Conservation (phyloP, 495 filamentous ascomycete genomes). For the Podospora pseudoanserina region DNA sequence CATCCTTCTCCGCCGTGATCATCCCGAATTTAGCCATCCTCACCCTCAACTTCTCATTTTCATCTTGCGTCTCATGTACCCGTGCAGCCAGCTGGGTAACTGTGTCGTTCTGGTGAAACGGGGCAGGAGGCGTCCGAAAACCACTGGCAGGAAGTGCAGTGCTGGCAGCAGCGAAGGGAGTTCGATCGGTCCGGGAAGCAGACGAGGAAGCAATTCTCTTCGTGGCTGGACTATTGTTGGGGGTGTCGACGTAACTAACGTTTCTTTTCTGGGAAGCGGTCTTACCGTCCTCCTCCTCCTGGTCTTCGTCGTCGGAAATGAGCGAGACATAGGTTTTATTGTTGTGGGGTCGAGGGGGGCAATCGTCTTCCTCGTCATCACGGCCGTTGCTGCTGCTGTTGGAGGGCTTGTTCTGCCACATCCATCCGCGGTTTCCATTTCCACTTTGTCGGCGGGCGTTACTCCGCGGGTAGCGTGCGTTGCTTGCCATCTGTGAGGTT, state of each 20-base stretch:
- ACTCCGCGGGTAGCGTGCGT: not conserved
- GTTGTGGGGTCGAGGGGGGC: not conserved
- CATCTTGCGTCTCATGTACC: not conserved
- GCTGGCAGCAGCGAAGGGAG: not conserved
- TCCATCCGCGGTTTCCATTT: not conserved
- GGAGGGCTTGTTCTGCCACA: not conserved
- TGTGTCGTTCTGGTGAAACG: not conserved
- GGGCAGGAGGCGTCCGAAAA: not conserved
- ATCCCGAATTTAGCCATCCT: not conserved
- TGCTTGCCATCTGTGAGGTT: not conserved
- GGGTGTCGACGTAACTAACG: not conserved
- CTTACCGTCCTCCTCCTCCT: not conserved
- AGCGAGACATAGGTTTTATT: not conserved
- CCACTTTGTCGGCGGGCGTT: not conserved
- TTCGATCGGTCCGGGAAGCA: not conserved
- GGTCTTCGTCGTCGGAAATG: not conserved
- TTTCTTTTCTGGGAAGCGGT: not conserved
- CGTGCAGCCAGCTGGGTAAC: not conserved
- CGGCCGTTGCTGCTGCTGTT: not conserved
- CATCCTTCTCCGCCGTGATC: not conserved
- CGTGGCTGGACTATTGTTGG: not conserved
- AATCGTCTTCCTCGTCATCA: not conserved
- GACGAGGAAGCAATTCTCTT: not conserved
- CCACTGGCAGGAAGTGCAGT: not conserved
- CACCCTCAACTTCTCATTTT: not conserved